These are phyloP conservation scores for Evansstolkia leycettana DNA, from an alignment of 495 filamentous ascomycete genomes.

Conservation along the genomic window DNA sequence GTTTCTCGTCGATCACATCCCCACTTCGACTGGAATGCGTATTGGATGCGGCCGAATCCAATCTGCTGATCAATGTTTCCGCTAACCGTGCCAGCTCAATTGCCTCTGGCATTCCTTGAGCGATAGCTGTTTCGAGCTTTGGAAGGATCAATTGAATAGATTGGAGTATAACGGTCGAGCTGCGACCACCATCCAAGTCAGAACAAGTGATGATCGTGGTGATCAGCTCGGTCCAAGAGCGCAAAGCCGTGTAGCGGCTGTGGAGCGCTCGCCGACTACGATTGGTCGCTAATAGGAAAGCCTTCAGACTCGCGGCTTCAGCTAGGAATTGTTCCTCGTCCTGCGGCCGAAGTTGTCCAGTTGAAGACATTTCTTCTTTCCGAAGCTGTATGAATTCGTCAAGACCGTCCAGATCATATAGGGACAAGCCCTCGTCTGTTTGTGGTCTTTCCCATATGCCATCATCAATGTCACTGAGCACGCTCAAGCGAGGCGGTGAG, in stretches of 20 bases:
- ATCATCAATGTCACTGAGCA: slow-evolving; percentile 51
- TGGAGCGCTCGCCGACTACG: slow-evolving; percentile 43
- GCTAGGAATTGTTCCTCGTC: slow-evolving; percentile 43
- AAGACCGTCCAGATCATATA: slow-evolving; percentile 45
- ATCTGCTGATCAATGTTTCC: slow-evolving; percentile 59
- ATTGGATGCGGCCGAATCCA: slow-evolving; percentile 44
- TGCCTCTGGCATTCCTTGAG: slow-evolving; percentile 50
- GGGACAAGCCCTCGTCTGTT: slow-evolving; percentile 27
- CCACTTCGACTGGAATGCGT: slow-evolving; percentile 36
- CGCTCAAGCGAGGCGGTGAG: slow-evolving; percentile 32
- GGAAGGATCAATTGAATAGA: slow-evolving; percentile 75
- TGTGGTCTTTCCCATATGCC: slow-evolving; percentile 42
- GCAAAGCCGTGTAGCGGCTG: slow-evolving; percentile 52
- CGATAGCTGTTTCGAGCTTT: slow-evolving; percentile 62
- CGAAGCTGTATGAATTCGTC: slow-evolving; percentile 48
- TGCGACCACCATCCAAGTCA: slow-evolving; percentile 53
- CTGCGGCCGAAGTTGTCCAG: slow-evolving; percentile 37
- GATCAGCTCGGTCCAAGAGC: slow-evolving; percentile 71
- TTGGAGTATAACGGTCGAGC: slow-evolving; percentile 67
- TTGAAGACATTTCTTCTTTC: slow-evolving; percentile 38
- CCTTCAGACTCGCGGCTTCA: slow-evolving; percentile 45
- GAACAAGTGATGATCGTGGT: slow-evolving; percentile 67
- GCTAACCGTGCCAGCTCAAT: slow-evolving; percentile 65
- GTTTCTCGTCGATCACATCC: slow-evolving; percentile 75
- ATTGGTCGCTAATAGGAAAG: slow-evolving; percentile 57